Base-by-base conservation (phyloP, 257 asterid species). In the Vinca minor region DNA sequence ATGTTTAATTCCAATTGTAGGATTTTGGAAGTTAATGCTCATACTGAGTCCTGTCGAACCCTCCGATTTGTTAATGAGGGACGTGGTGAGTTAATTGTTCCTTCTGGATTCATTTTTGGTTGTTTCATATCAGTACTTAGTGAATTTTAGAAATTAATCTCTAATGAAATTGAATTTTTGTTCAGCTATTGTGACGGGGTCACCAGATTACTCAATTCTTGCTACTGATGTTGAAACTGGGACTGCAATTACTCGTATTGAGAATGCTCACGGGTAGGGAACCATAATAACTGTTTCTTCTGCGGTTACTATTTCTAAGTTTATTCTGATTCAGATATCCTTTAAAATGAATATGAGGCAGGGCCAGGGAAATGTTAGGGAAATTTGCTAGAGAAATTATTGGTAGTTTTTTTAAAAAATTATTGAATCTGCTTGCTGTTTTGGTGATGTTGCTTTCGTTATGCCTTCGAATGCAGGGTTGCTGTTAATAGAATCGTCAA, bases 151-250 rank as follows among this genome's bases (percentile, higher is more conserved):
- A 56, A 34, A 17, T 56, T 28, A 63, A 12, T 64, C 59, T 63
- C 63, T 69, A 60, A 53, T 70, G 23, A 14, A 60, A 58, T 39
- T 58, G 41, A 23, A 52, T 62, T 67, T 20, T 3, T 62, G 69
- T 69, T 59, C 81, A 92, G 98, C 81, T 44, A 78, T 92, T 59
- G 67, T 89, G 64, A 85, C 96, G n/a, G 98, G 98, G 44, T 92
- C 96, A 21, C 84, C 96, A 7, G 98, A 92, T 80, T 79, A 73
- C 82, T 89, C 96, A 28, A 87, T 92, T 74, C 85, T 92, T 47
- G 98, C 98, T 45, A 87, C 91, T 2, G 98, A 92, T 63, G 80
- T 83, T 2, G 98, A 89, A 76, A 89, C 98, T 23, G 98, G 98
- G 39, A 42, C 91, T 28, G 64, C 74, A 58, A 71, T 89, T 80